phyloP scores from a whole-genome alignment of 139 green algal species.

The Astrephomene gubernaculifera region DNA sequence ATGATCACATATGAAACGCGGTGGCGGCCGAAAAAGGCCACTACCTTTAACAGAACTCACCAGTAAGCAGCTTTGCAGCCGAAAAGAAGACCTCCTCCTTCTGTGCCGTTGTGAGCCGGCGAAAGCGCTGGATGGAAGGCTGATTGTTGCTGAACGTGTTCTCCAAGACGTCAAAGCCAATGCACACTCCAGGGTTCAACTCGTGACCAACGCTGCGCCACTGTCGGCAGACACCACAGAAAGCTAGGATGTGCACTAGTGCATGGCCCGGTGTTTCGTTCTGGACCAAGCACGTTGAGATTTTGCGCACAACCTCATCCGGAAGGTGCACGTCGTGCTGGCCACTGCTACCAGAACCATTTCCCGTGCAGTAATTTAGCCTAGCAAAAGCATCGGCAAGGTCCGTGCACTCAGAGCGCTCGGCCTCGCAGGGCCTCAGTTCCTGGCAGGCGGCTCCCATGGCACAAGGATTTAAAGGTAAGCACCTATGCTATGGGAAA shows the following conservation, averaged over 20 bases:
- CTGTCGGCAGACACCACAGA: slow-evolving; percentile 66
- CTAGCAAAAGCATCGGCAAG: slow-evolving; percentile 21
- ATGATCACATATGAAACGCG: not conserved
- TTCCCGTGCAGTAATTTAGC: slow-evolving; percentile 8
- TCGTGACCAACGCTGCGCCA: slow-evolving; percentile 57
- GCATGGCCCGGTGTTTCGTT: slow-evolving; percentile 5
- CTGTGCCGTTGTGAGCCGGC: slow-evolving; percentile 1
- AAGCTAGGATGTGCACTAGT: slow-evolving; percentile 56
- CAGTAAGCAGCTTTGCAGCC: slow-evolving; percentile 57
- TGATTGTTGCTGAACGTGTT: slow-evolving; percentile 53
- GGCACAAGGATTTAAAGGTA: too few relatives aligned
- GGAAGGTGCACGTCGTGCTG: slow-evolving; percentile 31
- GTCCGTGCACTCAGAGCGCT: slow-evolving; percentile 21
- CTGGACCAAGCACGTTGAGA: slow-evolving; percentile 39
- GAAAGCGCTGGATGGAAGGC: slow-evolving; percentile 56
- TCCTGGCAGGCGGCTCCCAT: slow-evolving; percentile 19
- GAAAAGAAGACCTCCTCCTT: slow-evolving; percentile 62
- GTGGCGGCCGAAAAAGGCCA: not conserved
- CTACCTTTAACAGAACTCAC: slow-evolving; percentile 27
- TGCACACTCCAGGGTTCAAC: slow-evolving; percentile 38
- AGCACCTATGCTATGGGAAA: too few relatives aligned
- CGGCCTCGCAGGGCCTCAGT: slow-evolving; percentile 6
- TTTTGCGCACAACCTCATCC: slow-evolving; percentile 43
- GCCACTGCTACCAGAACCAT: not conserved
- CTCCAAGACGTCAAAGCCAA: slow-evolving; percentile 68